phyloP scores from a whole-genome alignment of 202 grass and related monocot species.

The Musa balbisiana region DNA sequence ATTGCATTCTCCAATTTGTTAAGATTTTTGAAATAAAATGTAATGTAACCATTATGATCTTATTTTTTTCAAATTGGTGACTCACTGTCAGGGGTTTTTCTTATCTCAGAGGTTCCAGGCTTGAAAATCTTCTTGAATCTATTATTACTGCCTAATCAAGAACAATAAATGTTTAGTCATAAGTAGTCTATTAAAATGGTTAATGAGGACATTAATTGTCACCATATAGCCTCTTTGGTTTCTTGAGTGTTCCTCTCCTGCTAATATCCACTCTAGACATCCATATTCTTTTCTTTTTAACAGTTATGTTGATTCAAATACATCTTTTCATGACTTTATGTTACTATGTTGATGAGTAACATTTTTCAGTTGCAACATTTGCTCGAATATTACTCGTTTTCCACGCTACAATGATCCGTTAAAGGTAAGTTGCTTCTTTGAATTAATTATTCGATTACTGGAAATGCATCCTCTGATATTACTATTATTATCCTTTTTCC shows the following conservation, averaged over 20 bases:
- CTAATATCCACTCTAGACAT: background rate
- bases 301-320: background rate
- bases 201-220: no score
- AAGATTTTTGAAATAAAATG: background rate
- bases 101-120: background rate
- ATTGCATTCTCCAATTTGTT: background rate
- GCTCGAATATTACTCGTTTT: conserved; percentile 72
- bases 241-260: background rate
- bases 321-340: background rate
- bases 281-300: background rate
- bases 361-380: conserved; percentile 62
- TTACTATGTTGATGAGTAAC: conserved; percentile 23
- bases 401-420: conserved; percentile 85
- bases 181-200: no score
- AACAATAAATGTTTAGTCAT: no score
- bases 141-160: background rate
- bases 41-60: no score
- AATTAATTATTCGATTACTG: background rate
- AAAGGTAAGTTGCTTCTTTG: conserved; percentile 42
- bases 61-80: no score
- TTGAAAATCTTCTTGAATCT: background rate
- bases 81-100: background rate
- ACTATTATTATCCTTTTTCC: conserved; percentile 18
- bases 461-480: conserved; percentile 20
- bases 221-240: background rate